Evolutionary conservation across 345 rosid species (phyloP).

Genomic region (Pistacia vera): DNA sequence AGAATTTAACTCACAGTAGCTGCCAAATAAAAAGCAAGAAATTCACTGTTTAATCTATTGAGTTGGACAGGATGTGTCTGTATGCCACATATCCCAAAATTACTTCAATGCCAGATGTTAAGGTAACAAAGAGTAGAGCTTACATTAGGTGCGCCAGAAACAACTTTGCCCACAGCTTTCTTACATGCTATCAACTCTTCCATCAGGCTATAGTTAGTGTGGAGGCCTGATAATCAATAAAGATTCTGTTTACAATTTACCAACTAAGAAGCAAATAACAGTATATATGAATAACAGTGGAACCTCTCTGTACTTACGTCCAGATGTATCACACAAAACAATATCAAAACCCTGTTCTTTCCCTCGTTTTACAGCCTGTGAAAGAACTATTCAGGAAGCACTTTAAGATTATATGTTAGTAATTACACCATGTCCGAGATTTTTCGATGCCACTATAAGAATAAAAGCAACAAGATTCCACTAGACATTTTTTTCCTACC

Average conservation of each 20-base stretch:
- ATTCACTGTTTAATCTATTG: background rate
- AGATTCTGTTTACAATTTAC: slow-evolving; percentile 14
- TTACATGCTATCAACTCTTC: slow-evolving; percentile 94
- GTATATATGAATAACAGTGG: slow-evolving; percentile 10
- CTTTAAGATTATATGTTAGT: slow-evolving; percentile 46
- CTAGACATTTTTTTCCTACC: slow-evolving; percentile 39
- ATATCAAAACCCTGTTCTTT: slow-evolving; percentile 83
- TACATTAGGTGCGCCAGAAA: slow-evolving; percentile 87
- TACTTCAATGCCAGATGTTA: background rate
- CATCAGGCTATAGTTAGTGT: slow-evolving; percentile 94
- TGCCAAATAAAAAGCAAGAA: background rate
- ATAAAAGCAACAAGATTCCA: slow-evolving; percentile 7
- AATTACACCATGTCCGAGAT: slow-evolving; percentile 14
- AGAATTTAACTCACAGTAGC: too few species aligned
- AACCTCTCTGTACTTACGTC: slow-evolving; percentile 63
- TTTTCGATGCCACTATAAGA: background rate
- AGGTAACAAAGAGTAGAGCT: slow-evolving; percentile 22
- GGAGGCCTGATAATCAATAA: slow-evolving; percentile 65
- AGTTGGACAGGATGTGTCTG: background rate
- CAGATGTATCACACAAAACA: slow-evolving; percentile 94
- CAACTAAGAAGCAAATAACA: slow-evolving; percentile 22
- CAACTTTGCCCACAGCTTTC: slow-evolving; percentile 77
- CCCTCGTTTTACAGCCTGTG: slow-evolving; percentile 92
- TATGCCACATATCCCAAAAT: background rate
- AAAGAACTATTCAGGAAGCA: slow-evolving; percentile 79